Evolutionary conservation across 169 alveolate species (phyloP), one percentile per base, ranked within the genome.

Genomic region (Plasmodium vivax): DNA sequence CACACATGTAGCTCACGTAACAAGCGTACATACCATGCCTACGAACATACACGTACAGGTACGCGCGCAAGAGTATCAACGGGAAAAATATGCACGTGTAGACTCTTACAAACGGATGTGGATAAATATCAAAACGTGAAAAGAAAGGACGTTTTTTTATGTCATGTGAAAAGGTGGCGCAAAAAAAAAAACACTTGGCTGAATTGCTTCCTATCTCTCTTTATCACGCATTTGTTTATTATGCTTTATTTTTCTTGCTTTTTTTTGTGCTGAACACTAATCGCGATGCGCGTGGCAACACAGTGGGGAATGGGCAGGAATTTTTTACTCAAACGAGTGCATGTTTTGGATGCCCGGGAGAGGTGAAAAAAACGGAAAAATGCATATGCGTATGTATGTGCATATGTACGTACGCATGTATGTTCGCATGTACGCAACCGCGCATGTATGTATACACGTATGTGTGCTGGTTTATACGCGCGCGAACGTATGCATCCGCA

Each of bases 301-400:
- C 75, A 62, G n/a, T 62, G 34, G 34, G 23, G 27, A 36, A 62
- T 27, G 34, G 14, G 23, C 30, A 62, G 10, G 75, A 62, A 27
- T 62, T 62, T 62, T 62, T 62, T 62, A 82, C 36, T 30, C 54
- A 32, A 43, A 38, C 27, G 30, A 14, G 72, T 79, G 68, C 84
- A 79, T 41, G 84, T 79, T 62, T 27, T 23, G 19, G 75, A 62
- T 62, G 75, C 75, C 34, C 34, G 75, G 75, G 75, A 62, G 75
- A 62, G 34, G 75, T 62, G 75, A 62, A 23, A 62, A 62, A 62
- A 62, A 79, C 54, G 56, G 23, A 38, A n/a, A 30, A 41, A 79
- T 79, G 56, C 9, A 79, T 41, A 14, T 41, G 54, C 54, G 84
- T 79, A 41, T 19, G 54, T 36, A 14, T 79, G 16, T 82, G 41